Base-by-base conservation (phyloP, 2,329 filamentous ascomycete genomes). In the Fusarium duplospermum region DNA sequence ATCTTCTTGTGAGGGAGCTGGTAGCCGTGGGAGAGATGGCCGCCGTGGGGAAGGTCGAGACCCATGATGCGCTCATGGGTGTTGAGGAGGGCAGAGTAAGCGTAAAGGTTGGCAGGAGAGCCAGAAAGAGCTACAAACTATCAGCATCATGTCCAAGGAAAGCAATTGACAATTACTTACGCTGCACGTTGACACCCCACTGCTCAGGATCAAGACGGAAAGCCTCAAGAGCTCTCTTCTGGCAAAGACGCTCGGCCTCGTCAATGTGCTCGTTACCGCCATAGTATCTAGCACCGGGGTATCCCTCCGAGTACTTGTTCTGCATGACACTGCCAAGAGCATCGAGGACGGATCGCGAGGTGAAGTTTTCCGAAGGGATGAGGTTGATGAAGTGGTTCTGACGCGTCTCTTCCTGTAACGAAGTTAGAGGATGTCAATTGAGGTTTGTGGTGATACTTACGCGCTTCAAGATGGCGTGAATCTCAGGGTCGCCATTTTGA, bases 301-400 rank as follows among this genome's bases (percentile, higher is more conserved):
- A 98, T 58, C 96, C 96, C 84, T 98, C 96, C 1, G 95, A 98
- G 87, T 98, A 98, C 84, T 98, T 98, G 85, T 98, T 97, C 83
- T 96, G 94, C 94, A 97, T 97, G 62, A 94, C 93, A 86, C 94
- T 96, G 75, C 94, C 94, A 70, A 97, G 87, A 33, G 94, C 94
- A 86, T 97, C 94, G 65, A 97, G 90, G 22, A 97, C 94, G 27
- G 94, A 94, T 83, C 95, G 93, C 6, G 94, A 96, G 31, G 94
- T 97, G 81, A 97, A 96, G 86, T 97, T 97, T 86, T 97, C 94
- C 14, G 94, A 97, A 27, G 94, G 94, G 74, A 97, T 97, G 69
- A 97, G 88, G 84, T 98, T 98, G 86, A 98, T 97, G 82, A 97
- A 98, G 84, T 98, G 94, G 84, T 97, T 97, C 84, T 98, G 96